Base-by-base conservation (phyloP, 805 yeast genomes). In the Cyberlindnera petersonii region DNA sequence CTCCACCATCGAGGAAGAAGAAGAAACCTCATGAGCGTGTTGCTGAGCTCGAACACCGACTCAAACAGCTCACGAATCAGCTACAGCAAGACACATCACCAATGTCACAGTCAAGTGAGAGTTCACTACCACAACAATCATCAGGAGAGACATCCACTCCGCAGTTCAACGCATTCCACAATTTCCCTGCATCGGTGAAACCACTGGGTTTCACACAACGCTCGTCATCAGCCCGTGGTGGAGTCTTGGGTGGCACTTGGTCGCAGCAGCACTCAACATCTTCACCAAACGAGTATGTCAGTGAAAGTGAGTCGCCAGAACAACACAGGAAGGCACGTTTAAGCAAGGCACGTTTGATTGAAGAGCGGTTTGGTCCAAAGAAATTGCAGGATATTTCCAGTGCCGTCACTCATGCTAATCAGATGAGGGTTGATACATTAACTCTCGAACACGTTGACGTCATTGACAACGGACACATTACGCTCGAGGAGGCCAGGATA, bases 401-500 rank as follows among this genome's bases (percentile, higher is more conserved):
- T 33, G 62, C 64, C 9, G 62, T 77, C 30, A 69, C 75, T n/a
- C 56, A 57, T 9, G 61, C 62, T 5, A 70, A 80, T 16, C 73
- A 71, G 37, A 33, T 56, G 49, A 36, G 54, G 48, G 20, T 53
- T 33, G 31, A 37, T 35, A 44, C 53, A 19, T 35, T 55, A 33
- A n/a, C 41, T 13, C 14, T 40, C 27, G 34, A 32, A 1, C 37
- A 31, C 4, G 52, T 61, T 4, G 88, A 82, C 49, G 66, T 82
- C 9, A 66, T 87, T 0, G 63, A 74, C 1, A 56, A 66, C 14
- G 87, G 88, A 0, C 49, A 82, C 3, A 47, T 88, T 9, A 64
- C 82, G 3, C 44, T 63, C 10, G 75, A 69, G 13, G 85, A 86
- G 52, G 88, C 94, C 4, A 60, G 63, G 33, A 39, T 51, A 20